A percentile compares a stretch with the other conserved stretches of the same genome.
Evolutionary conservation across 2,329 filamentous ascomycete species (phyloP).

Genomic region (Aspergillus sp.): DNA sequence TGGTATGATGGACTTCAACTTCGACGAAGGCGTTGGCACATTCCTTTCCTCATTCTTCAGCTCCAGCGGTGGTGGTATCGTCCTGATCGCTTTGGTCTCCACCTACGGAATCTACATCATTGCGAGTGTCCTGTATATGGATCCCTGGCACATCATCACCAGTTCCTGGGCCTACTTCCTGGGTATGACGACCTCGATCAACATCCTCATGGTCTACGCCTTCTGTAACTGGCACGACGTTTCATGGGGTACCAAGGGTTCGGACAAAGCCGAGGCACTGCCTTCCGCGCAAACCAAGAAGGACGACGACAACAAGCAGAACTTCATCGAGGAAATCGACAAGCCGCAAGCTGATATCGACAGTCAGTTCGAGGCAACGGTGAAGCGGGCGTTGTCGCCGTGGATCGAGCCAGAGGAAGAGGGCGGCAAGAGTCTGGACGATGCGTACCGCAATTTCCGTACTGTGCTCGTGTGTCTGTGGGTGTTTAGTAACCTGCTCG

Average conservation of each 20-base stretch:
- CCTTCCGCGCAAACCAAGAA: conserved; percentile 88
- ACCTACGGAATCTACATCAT: conserved; percentile 98
- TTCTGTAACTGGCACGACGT: conserved; percentile 99
- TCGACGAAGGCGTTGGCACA: conserved; percentile 60
- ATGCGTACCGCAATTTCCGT: conserved; percentile 99
- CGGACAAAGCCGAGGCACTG: conserved; percentile 90
- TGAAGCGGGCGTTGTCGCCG: conserved; percentile 86
- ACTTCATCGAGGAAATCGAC: conserved; percentile 92
- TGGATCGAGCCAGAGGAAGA: conserved; percentile 75
- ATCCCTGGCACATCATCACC: conserved; percentile 99
- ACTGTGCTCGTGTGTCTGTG: conserved; percentile 88
- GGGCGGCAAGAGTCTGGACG: conserved; percentile 88
- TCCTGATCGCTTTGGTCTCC: conserved; percentile 86
- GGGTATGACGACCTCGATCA: conserved; percentile 95
- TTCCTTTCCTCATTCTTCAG: conserved; percentile 83
- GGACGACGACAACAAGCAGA: conserved; percentile 75
- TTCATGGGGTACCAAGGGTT: conserved; percentile 99
- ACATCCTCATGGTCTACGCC: conserved; percentile 98
- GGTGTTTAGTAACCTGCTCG: conserved; percentile 89
- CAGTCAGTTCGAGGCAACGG: conserved; percentile 92
- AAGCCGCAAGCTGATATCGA: conserved; percentile 98
- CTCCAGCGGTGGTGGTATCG: conserved; percentile 74
- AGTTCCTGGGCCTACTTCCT: conserved; percentile 87
- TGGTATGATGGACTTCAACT: conserved; percentile 61
- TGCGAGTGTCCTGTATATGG: conserved; percentile 94